These are phyloP conservation scores for Eucalyptus microcorys DNA, from an alignment of 345 rosid genomes.

Conservation along the genomic window DNA sequence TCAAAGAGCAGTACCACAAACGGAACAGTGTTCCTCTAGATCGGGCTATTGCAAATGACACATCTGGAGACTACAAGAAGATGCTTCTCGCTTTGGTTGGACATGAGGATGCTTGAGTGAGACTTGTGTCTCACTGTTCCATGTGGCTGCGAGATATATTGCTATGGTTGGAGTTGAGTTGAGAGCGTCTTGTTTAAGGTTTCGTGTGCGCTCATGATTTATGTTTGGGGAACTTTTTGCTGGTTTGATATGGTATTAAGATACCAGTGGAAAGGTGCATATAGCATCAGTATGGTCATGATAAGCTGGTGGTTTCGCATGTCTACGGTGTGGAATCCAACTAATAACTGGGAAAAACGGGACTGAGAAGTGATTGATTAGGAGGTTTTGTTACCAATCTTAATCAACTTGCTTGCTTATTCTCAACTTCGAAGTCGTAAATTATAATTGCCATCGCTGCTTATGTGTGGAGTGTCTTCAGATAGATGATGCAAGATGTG, in stretches of 20 bases:
- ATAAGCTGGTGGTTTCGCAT: neutral
- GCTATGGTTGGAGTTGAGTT: neutral
- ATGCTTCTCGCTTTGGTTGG: slow-evolving; percentile 75
- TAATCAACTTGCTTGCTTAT: neutral
- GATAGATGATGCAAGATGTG: neutral
- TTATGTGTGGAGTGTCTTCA: neutral
- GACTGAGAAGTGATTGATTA: neutral
- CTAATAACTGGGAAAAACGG: neutral
- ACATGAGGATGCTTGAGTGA: slow-evolving; percentile 35
- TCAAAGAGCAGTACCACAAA: slow-evolving; percentile 69
- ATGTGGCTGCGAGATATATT: neutral
- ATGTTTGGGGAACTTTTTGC: neutral
- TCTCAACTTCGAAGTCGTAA: neutral
- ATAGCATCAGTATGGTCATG: neutral
- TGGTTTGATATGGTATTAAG: neutral
- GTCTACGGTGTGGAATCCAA: neutral
- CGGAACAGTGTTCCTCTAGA: slow-evolving; percentile 69
- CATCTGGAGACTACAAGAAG: slow-evolving; percentile 72
- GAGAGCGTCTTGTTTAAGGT: neutral
- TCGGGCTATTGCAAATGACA: slow-evolving; percentile 55
- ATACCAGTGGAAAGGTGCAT: neutral
- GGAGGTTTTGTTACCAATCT: neutral
- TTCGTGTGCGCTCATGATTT: neutral
- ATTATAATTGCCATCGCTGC: neutral
- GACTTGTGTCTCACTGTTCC: neutral